Base-by-base conservation (phyloP, 768 basidiomycete genomes). In the Baorangia bicolor region DNA sequence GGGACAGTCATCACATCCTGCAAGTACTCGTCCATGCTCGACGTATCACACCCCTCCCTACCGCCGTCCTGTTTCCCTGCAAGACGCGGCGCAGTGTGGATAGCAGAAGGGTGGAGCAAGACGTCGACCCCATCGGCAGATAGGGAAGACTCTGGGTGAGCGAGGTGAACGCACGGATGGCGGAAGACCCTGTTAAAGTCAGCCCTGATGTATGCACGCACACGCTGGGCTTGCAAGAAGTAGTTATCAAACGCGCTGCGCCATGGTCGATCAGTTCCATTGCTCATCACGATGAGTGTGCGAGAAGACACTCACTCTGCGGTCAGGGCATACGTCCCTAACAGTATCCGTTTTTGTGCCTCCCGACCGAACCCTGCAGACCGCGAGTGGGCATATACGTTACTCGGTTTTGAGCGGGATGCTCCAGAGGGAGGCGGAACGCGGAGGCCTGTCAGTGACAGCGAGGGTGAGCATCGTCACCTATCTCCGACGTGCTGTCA, bases 171-270 rank as follows among this genome's bases (percentile, higher is more conserved):
- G 64, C 88, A 83, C 3, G 81, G 76, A 2, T 81, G 69, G 1
- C 76, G 73, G 73, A 98, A 94, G 34, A 87, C 81, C 1, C 67
- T 63, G 64, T 87, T 75, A 62, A 95, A 94, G 64, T 98, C 95
- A 5, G 78, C 64, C 55, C 83, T 81, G 49, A 99, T 76, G 9
- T 81, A 73, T 47, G 81, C 78, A 1, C 96, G 86, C 11, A 98
- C 82, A 31, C 85, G 81, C 58, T 93, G 88, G 0, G 96, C 95
- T 75, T 96, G 93, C 6, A 98, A 78, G 69, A 94, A 99, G 70
- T 96, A 98, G 66, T 96, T 98, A 73, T 98, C 90, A 66, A 94
- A 98, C n/a, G 94, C 94, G 54, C 94, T 98, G 63, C 6, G 23
- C 2, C 51, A 2, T 10, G 33, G 27, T 27, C 5, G 14, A 25